Evolutionary conservation across 192 early-diverging fungal species (phyloP).

Genomic region (Coemansia sp.): DNA sequence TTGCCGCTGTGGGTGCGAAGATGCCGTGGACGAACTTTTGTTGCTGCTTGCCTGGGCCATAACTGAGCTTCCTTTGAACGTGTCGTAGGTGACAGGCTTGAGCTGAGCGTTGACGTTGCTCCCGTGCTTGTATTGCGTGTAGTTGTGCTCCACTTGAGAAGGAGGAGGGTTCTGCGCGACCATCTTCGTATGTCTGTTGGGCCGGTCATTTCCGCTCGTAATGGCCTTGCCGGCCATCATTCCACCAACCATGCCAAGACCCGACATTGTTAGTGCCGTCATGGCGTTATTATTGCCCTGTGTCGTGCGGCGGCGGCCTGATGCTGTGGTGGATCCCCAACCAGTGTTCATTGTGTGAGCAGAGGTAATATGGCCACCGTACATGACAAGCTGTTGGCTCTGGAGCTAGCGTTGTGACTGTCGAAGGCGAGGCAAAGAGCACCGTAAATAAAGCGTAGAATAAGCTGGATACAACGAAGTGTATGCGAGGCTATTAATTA

Average conservation of each 20-base stretch:
- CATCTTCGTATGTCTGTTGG: neutral
- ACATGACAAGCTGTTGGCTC: neutral
- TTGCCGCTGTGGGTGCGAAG: constrained; percentile 1
- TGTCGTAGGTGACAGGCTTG: constrained; percentile 28
- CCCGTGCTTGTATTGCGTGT: constrained; percentile 21
- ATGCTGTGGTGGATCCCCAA: neutral
- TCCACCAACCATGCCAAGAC: neutral
- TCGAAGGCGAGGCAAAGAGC: neutral
- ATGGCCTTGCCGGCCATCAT: constrained; percentile 2
- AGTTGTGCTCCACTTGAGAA: constrained; percentile 21
- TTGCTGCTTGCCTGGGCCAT: constrained; percentile 19
- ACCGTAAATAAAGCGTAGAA: neutral
- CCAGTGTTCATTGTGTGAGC: neutral
- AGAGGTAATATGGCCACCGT: neutral
- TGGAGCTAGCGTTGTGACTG: neutral
- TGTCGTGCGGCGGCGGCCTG: neutral
- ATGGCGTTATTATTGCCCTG: neutral
- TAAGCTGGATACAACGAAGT: neutral
- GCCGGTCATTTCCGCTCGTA: neutral
- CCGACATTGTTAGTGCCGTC: neutral
- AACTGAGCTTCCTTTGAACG: constrained; percentile 21
- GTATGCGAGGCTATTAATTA: neutral
- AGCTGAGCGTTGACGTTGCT: constrained; percentile 28
- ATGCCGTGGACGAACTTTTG: constrained; percentile 4
- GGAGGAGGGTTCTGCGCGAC: neutral